Conservation (phyloP, 2,329 filamentous ascomycete genomes). For the Cytospora mali region DNA sequence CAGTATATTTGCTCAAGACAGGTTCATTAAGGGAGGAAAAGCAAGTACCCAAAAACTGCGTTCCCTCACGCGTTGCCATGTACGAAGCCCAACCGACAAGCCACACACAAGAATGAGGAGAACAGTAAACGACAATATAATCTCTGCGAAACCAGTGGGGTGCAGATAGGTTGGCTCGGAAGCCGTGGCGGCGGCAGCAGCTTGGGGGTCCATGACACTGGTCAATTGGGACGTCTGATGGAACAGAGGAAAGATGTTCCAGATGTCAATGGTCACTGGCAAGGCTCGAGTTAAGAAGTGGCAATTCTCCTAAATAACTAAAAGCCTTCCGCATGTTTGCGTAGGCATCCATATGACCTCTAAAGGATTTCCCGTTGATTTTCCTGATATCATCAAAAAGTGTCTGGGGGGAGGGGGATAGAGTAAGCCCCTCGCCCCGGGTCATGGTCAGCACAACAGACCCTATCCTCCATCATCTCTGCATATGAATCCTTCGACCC, state of each 20-base stretch:
- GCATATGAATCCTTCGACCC: background rate
- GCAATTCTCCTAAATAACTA: background rate
- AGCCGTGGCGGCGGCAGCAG: background rate
- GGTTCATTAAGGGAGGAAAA: background rate
- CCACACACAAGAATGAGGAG: background rate
- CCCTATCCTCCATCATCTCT: background rate
- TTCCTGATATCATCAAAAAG: background rate
- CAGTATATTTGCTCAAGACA: no score
- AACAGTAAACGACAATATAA: background rate
- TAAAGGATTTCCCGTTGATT: background rate
- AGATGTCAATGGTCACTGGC: background rate
- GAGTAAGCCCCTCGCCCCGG: no score
- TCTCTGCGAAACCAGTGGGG: conserved; percentile 5
- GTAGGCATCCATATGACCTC: background rate
- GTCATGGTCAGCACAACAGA: background rate
- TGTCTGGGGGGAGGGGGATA: background rate
- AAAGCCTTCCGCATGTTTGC: background rate
- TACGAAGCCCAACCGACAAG: background rate
- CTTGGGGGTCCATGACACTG: background rate
- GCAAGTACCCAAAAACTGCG: background rate
- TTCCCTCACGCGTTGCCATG: conserved; percentile 7
- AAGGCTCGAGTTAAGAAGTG: background rate
- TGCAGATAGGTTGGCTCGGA: background rate
- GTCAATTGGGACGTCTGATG: background rate
- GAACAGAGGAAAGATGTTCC: background rate